A percentile compares a stretch with the other conserved stretches of the same genome.
Evolutionary conservation across 768 basidiomycete genomes (phyloP).

Genomic region (Lactarius hengduanensis): DNA sequence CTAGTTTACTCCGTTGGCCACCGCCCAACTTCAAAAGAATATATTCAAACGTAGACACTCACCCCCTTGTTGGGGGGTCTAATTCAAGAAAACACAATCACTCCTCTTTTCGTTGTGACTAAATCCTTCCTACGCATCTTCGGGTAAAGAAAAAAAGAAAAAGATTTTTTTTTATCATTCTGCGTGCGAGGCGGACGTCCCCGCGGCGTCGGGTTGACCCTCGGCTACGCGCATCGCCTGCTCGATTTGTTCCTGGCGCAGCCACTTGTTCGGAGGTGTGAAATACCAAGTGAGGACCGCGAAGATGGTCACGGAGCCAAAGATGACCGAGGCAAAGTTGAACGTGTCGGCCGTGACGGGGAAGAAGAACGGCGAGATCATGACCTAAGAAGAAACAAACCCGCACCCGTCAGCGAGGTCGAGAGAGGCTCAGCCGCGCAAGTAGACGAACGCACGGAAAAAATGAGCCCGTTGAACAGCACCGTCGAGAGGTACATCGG

Average conservation of each 20-base stretch:
- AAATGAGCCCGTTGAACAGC: slow-evolving; percentile 71
- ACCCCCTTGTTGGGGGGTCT: background rate
- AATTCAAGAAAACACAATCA: slow-evolving; percentile 2
- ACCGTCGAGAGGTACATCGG: slow-evolving; percentile 67
- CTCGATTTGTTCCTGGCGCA: slow-evolving; percentile 60
- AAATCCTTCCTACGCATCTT: background rate
- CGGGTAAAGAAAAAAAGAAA: background rate
- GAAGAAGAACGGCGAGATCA: slow-evolving; percentile 86
- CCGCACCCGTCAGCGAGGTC: slow-evolving; percentile 2
- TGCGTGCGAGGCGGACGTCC: background rate
- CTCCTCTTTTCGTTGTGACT: background rate
- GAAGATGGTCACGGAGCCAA: slow-evolving; percentile 74
- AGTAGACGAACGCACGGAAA: slow-evolving; percentile 52
- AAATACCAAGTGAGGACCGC: slow-evolving; percentile 77
- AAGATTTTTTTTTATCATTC: background rate
- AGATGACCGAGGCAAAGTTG: slow-evolving; percentile 84
- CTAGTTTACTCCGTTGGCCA: background rate
- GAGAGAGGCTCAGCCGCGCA: background rate
- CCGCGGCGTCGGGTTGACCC: slow-evolving; percentile 10
- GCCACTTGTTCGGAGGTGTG: slow-evolving; percentile 77
- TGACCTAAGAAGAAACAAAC: slow-evolving; percentile 59
- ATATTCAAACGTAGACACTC: background rate
- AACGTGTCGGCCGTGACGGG: slow-evolving; percentile 74
- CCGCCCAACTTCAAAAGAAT: background rate
- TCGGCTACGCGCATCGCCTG: slow-evolving; percentile 43